Percentiles rank a stretch among this genome's conserved stretches.
These are phyloP conservation scores for Neofusicoccum umdonicola DNA, from an alignment of 2,329 filamentous ascomycete species.

Conservation along the genomic window DNA sequence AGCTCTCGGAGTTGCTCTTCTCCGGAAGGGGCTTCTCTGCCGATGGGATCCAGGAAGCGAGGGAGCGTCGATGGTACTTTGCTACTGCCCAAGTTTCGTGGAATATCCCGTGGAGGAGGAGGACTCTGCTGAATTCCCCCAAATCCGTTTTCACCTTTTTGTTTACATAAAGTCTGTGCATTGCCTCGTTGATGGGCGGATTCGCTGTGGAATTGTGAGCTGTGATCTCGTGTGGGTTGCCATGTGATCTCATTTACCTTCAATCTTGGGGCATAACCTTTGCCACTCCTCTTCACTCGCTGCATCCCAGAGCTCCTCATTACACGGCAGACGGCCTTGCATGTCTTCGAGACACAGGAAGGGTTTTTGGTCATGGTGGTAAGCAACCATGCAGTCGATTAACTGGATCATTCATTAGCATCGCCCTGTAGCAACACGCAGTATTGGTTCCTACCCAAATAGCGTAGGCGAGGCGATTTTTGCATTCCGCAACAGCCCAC, in stretches of 20 bases:
- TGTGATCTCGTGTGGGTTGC: neutral
- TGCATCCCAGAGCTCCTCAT: constrained; percentile 28
- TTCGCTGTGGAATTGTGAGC: constrained; percentile 1
- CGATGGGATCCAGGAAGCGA: constrained; percentile 39
- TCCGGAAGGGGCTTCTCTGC: constrained; percentile 20
- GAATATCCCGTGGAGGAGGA: constrained; percentile 52
- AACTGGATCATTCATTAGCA: neutral
- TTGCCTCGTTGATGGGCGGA: constrained; percentile 41
- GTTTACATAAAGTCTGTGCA: constrained; percentile 50
- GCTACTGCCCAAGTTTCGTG: constrained; percentile 51
- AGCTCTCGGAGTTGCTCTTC: constrained; percentile 21
- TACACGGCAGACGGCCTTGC: constrained; percentile 2
- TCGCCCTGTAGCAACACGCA: too few species aligned
- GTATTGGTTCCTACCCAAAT: neutral
- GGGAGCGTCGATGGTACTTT: constrained; percentile 45
- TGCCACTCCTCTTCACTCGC: constrained; percentile 24
- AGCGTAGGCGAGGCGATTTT: neutral
- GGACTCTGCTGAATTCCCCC: constrained; percentile 50
- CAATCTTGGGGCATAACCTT: neutral
- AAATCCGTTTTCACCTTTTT: constrained; percentile 45
- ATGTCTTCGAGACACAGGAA: constrained; percentile 5
- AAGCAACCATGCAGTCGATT: neutral
- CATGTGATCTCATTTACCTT: neutral
- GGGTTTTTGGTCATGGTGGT: constrained; percentile 15
- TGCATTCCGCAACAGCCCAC: neutral